Conservation (phyloP, 805 yeast genomes). For the Candida golubevii region DNA sequence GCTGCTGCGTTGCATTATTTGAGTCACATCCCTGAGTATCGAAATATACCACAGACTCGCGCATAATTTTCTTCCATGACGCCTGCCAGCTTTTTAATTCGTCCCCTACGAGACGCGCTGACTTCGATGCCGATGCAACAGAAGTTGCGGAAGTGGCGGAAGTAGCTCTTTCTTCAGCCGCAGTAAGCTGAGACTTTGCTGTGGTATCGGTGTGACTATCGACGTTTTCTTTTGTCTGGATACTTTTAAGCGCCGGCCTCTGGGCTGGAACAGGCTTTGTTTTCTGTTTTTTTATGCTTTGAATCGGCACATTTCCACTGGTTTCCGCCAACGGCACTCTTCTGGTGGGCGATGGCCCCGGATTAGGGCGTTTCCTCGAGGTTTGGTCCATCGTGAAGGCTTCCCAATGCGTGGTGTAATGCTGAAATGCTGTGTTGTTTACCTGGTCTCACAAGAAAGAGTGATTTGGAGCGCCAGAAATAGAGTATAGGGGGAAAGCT, state of each 20-base stretch:
- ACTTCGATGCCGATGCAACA: constrained; percentile 9
- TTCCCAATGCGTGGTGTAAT: no score
- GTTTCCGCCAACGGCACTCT: constrained; percentile 40
- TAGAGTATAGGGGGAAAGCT: no score
- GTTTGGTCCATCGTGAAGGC: neutral
- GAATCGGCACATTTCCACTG: constrained; percentile 36
- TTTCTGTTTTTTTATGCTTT: constrained; percentile 30
- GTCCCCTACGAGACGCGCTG: constrained; percentile 39
- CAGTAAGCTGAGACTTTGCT: neutral
- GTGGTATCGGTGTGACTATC: neutral
- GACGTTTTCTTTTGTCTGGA: constrained; percentile 1
- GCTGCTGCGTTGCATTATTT: constrained; percentile 29
- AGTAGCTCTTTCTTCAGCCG: constrained; percentile 2
- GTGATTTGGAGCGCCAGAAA: no score
- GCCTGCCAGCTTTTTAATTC: constrained; percentile 57
- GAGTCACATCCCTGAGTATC: constrained; percentile 48
- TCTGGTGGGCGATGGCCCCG: neutral
- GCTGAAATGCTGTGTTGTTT: no score
- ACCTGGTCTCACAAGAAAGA: no score
- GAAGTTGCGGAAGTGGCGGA: constrained; percentile 7
- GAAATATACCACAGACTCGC: constrained; percentile 55
- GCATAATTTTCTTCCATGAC: constrained; percentile 61
- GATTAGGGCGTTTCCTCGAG: constrained; percentile 6
- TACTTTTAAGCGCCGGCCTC: neutral
- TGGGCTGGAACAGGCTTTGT: constrained; percentile 5